phyloP scores from a whole-genome alignment of 495 filamentous ascomycete species.

The Aspergillus homomorphus region DNA sequence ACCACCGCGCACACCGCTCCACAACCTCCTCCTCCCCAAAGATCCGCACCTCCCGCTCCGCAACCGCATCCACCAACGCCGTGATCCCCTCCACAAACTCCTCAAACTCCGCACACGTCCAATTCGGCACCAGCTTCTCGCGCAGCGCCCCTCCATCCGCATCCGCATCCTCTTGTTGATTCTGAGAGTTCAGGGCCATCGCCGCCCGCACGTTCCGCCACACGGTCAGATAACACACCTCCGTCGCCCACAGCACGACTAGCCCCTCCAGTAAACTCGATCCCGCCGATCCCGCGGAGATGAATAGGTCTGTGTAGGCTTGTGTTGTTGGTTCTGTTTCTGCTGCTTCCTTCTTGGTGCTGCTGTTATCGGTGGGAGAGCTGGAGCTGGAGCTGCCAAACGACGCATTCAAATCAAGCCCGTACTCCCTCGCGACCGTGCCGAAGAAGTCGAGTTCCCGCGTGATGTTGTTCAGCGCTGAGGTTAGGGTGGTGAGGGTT shows the following conservation, averaged over 20 bases:
- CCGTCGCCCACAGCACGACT: slow-evolving; percentile 71
- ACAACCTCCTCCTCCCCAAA: slow-evolving; percentile 32
- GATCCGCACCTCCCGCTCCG: slow-evolving; percentile 35
- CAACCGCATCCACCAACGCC: slow-evolving; percentile 44
- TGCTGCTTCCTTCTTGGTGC: too few species aligned
- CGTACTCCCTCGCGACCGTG: slow-evolving; percentile 58
- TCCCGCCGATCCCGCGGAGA: slow-evolving; percentile 45
- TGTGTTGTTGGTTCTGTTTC: background rate
- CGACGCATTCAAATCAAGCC: slow-evolving; percentile 41
- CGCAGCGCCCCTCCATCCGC: slow-evolving; percentile 61
- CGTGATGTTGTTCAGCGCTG: slow-evolving; percentile 61
- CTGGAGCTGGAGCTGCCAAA: background rate
- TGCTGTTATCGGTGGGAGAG: slow-evolving; percentile 25
- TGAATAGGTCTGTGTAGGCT: slow-evolving; percentile 53
- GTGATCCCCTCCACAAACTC: slow-evolving; percentile 50
- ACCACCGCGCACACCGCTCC: slow-evolving; percentile 41
- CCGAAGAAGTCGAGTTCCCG: slow-evolving; percentile 69
- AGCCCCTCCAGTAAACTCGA: slow-evolving; percentile 59
- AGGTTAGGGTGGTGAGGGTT: slow-evolving; percentile 59
- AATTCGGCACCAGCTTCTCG: slow-evolving; percentile 63
- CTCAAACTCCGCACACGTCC: slow-evolving; percentile 58
- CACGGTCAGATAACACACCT: slow-evolving; percentile 58
- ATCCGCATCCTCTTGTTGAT: slow-evolving; percentile 28
- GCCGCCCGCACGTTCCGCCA: slow-evolving; percentile 55
- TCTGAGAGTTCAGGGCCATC: slow-evolving; percentile 15